Evolutionary conservation across 305 asterid species (phyloP).

Genomic region (Lippia alba): DNA sequence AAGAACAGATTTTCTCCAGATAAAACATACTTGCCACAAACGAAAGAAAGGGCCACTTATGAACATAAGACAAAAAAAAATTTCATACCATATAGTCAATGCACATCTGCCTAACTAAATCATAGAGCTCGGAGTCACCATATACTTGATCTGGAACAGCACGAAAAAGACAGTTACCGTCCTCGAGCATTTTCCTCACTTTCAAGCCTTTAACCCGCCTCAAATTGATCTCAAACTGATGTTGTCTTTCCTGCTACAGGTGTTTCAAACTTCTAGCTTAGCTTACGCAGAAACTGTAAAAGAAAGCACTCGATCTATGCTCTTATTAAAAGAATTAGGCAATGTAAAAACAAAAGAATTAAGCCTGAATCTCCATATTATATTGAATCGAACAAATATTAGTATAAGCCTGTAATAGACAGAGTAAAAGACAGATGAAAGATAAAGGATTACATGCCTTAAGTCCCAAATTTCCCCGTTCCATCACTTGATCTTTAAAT

Average conservation of each 20-base stretch:
- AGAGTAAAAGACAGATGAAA: neutral
- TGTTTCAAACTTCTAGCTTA: neutral
- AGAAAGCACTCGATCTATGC: neutral
- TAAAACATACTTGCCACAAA: constrained; percentile 19
- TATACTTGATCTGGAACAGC: constrained; percentile 99
- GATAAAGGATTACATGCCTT: constrained; percentile 51
- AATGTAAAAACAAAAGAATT: too few species aligned
- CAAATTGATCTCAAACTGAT: constrained; percentile 83
- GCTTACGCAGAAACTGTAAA: neutral
- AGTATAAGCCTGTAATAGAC: neutral
- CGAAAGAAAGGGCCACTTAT: neutral
- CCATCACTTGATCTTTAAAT: constrained; percentile 65
- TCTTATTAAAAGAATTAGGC: neutral
- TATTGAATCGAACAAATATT: neutral
- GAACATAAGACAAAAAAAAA: constrained; percentile 26
- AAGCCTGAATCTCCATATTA: neutral
- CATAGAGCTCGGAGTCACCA: constrained; percentile 91
- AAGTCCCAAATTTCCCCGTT: constrained; percentile 80
- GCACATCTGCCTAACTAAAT: constrained; percentile 98
- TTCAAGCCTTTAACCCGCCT: constrained; percentile 89
- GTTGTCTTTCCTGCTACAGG: constrained; percentile 88
- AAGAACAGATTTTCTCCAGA: neutral
- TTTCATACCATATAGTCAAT: constrained; percentile 92
- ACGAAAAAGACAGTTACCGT: constrained; percentile 97
- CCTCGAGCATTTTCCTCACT: constrained; percentile 93